Base-by-base conservation (phyloP, 805 yeast species). In the Geotrichum ghanense region DNA sequence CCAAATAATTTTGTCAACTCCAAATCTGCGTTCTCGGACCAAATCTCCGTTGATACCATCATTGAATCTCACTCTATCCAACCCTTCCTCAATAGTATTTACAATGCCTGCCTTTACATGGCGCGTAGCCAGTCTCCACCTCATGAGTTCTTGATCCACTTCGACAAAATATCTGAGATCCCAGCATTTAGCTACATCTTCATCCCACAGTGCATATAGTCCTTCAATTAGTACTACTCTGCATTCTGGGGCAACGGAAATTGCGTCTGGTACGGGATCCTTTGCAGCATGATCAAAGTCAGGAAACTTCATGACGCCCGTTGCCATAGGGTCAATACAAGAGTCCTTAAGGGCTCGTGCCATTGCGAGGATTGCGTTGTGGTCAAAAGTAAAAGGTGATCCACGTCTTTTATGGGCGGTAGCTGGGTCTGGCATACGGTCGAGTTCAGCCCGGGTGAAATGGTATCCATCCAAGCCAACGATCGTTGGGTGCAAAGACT, bases 301-400 rank as follows among this genome's bases (percentile, higher is more conserved):
- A 0, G 95, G 95, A 14, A 59, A 66, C 3, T 17, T 42, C 3
- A 62, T 50, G 39, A 47, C 34, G 2, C 25, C 43, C 12, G 44
- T 20, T 7, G 37, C 24, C 5, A 10, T 19, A 9, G 16, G 52
- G 42, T 19, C 61, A 54, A 12, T 4, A n/a, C 37, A 31, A 6
- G 42, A 39, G 6, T n/a, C 25, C 22, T n/a, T 6, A 0, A 68
- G 59, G 7, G 47, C 45, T 21, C 55, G 53, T 22, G 75, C 53
- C 7, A 60, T 50, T 43, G 51, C 53, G 17, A 61, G 64, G 16
- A 72, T 55, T 3, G 50, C 57, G 1, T 66, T 71, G 3, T 83
- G 75, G 57, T 89, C 89, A 65, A 89, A 90, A 0, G 97, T 88
- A 54, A 71, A 76, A 1, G 95, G 94, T 0, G 95, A 82, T 0